These are phyloP conservation scores for Trametes elegans DNA, from an alignment of 768 basidiomycete species.

Conservation along the genomic window DNA sequence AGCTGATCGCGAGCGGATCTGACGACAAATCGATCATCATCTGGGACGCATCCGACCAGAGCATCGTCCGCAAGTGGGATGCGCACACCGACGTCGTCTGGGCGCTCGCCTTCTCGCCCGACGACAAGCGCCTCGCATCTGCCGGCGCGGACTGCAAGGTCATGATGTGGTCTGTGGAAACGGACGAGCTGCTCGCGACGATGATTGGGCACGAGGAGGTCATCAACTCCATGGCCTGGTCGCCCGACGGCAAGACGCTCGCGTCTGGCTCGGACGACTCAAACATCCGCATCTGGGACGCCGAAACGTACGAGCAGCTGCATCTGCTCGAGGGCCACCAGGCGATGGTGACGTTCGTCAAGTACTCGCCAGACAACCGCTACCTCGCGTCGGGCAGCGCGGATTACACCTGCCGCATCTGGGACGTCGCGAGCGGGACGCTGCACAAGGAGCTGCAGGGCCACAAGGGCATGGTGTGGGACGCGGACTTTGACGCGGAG, in stretches of 20 bases:
- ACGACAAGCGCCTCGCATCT: conserved; percentile 14
- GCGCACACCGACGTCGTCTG: conserved; percentile 17
- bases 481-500: conserved; percentile 28
- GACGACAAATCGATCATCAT: conserved; percentile 12
- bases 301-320: conserved; percentile 1
- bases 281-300: conserved; percentile 30
- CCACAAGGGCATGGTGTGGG: conserved; percentile 25
- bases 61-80: background rate
- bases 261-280: conserved; percentile 45
- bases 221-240: conserved; percentile 5
- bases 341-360: conserved; percentile 5
- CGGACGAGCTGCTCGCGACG: background rate
- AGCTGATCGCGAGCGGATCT: conserved; percentile 9
- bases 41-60: conserved; percentile 8
- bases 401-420: conserved; percentile 21
- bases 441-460: conserved; percentile 1
- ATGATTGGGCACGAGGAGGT: conserved; percentile 7
- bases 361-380: conserved; percentile 14
- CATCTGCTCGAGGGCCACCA: conserved; percentile 5
- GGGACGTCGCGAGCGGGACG: conserved; percentile 41
- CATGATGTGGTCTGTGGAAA: conserved; percentile 7
- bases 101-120: conserved; percentile 22
- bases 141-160: conserved; percentile 4
- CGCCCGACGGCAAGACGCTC: conserved; percentile 28
- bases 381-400: conserved; percentile 5